A percentile compares a stretch with the other conserved stretches of the same genome.
Conservation (phyloP, 805 yeast genomes). For the Pichia thaimueangensis region DNA sequence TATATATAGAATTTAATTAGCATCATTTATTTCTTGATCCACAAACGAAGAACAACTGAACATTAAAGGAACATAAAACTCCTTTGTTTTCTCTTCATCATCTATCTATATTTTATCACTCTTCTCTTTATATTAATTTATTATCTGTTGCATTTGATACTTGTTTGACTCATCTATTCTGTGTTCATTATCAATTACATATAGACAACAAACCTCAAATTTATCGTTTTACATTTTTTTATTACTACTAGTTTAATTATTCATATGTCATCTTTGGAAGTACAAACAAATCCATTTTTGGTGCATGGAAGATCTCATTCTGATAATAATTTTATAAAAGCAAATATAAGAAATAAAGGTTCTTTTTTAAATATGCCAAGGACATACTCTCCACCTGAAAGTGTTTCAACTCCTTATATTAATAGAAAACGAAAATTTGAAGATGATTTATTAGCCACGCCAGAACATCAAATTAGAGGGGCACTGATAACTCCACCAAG, state of each 20-base stretch:
- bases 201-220: too few species aligned
- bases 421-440: slow-evolving; percentile 7
- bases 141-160: too few species aligned
- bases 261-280: slow-evolving; percentile 1
- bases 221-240: too few species aligned
- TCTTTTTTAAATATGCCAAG: slow-evolving; percentile 6
- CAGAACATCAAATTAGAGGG: background rate
- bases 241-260: background rate
- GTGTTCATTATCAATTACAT: too few species aligned
- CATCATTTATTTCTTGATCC: too few species aligned
- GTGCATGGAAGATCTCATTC: slow-evolving; percentile 2
- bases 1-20: too few species aligned
- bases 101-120: too few species aligned
- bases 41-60: too few species aligned
- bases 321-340: background rate
- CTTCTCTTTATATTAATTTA: too few species aligned
- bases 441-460: slow-evolving; percentile 3
- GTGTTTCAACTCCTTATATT: background rate
- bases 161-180: too few species aligned
- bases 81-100: too few species aligned
- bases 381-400: background rate
- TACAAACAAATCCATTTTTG: slow-evolving; percentile 1
- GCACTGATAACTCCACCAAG: slow-evolving; percentile 13
- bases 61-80: too few species aligned
- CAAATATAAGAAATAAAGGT: background rate